phyloP scores from a whole-genome alignment of 1,284 basidiomycete species.

The Naganishia sp. region DNA sequence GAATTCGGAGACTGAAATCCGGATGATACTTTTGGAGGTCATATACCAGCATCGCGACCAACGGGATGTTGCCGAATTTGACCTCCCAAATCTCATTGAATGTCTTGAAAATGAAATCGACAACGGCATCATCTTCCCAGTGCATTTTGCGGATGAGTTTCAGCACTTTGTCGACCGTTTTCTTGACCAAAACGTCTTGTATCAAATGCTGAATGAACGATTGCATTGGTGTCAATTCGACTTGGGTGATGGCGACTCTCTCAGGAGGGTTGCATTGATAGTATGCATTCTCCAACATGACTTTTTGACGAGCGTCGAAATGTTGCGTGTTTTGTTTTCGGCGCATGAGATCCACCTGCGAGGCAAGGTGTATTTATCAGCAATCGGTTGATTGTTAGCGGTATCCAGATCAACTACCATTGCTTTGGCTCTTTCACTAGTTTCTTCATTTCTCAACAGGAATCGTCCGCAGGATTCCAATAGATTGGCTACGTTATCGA shows the following conservation, averaged over 20 bases:
- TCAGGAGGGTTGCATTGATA: slow-evolving; percentile 98
- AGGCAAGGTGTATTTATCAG: slow-evolving; percentile 20
- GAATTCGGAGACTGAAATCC: slow-evolving; percentile 79
- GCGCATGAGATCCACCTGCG: slow-evolving; percentile 85
- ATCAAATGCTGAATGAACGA: slow-evolving; percentile 91
- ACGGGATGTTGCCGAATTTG: slow-evolving; percentile 83
- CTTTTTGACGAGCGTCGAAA: slow-evolving; percentile 82
- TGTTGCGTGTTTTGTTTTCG: slow-evolving; percentile 91
- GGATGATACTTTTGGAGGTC: slow-evolving; percentile 91
- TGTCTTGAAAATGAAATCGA: slow-evolving; percentile 61
- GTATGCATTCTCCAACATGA: slow-evolving; percentile 96
- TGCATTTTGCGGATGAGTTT: slow-evolving; percentile 89
- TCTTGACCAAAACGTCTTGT: slow-evolving; percentile 85
- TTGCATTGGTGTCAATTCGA: slow-evolving; percentile 83
- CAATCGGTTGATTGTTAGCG: not conserved
- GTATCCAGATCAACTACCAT: slow-evolving; percentile 37
- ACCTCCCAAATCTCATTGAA: slow-evolving; percentile 98
- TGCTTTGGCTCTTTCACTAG: slow-evolving; percentile 70
- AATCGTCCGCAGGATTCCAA: slow-evolving; percentile 94
- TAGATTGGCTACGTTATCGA: slow-evolving; percentile 89
- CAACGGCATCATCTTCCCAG: slow-evolving; percentile 75
- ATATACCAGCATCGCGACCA: slow-evolving; percentile 91
- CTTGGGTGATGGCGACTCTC: slow-evolving; percentile 77
- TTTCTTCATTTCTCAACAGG: slow-evolving; percentile 80
- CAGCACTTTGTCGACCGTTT: slow-evolving; percentile 88